These are phyloP conservation scores for Cephalotrichum gorgonifer DNA, from an alignment of 2,329 filamentous ascomycete species.

Conservation along the genomic window DNA sequence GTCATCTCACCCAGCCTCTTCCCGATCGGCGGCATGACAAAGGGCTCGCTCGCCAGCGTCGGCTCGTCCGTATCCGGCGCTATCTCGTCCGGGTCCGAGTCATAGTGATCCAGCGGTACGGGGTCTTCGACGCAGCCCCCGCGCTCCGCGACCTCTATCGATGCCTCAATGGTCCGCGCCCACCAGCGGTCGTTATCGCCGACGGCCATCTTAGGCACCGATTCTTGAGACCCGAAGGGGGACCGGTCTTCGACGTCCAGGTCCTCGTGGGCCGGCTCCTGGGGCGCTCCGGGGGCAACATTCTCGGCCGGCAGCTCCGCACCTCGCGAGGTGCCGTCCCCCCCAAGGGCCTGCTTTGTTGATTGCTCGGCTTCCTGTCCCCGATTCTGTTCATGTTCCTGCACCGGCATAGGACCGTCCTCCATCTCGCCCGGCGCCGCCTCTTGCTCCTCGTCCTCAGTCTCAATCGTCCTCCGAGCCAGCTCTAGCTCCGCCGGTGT, in stretches of 20 bases:
- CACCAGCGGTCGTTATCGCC: constrained; percentile 1
- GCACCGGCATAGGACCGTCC: background rate
- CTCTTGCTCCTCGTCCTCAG: background rate
- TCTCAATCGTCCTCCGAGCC: constrained; percentile 1
- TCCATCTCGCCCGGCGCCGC: background rate
- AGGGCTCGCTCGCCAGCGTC: background rate
- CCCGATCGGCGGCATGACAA: background rate
- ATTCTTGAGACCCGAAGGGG: background rate
- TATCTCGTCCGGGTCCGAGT: constrained; percentile 1
- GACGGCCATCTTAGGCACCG: background rate
- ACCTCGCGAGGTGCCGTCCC: background rate
- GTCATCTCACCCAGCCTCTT: background rate
- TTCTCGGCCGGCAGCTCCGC: background rate
- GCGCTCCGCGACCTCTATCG: background rate
- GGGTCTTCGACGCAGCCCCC: background rate
- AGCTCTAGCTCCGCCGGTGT: background rate
- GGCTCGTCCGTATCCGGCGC: background rate
- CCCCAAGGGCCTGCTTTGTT: background rate
- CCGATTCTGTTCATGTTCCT: background rate
- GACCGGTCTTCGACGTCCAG: constrained; percentile 1
- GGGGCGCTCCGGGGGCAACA: background rate
- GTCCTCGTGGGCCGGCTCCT: background rate
- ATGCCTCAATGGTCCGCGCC: background rate
- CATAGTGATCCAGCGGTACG: constrained; percentile 1
- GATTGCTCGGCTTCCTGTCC: background rate